Conservation (phyloP, 208 protist species). For the Trypanosoma congolense region DNA sequence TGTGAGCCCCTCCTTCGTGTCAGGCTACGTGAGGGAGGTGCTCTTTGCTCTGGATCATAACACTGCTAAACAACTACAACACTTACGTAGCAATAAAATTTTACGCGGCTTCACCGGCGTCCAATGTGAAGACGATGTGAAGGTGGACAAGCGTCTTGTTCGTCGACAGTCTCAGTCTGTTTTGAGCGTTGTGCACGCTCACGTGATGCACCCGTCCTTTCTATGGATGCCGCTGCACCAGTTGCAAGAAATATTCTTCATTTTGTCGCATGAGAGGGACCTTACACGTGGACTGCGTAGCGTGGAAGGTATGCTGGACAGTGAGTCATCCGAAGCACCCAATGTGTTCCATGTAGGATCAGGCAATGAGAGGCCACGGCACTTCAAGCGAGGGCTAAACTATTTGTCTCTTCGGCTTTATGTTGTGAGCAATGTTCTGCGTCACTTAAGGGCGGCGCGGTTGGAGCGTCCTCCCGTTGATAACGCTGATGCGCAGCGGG, state of each 20-base stretch:
- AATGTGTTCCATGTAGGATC: slow-evolving; percentile 15
- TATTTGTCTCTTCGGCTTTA: slow-evolving; percentile 66
- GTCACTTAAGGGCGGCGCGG: slow-evolving; percentile 36
- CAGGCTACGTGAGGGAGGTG: slow-evolving; percentile 47
- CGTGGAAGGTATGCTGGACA: background rate
- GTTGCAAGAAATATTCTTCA: slow-evolving; percentile 65
- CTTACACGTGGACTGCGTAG: slow-evolving; percentile 17
- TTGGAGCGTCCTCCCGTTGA: background rate
- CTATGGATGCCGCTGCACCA: slow-evolving; percentile 80
- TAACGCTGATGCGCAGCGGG: background rate
- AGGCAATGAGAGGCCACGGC: slow-evolving; percentile 4
- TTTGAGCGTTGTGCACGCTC: slow-evolving; percentile 50
- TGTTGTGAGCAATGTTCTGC: slow-evolving; percentile 64
- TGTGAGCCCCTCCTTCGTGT: slow-evolving; percentile 11
- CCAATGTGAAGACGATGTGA: slow-evolving; percentile 13
- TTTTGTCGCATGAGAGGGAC: slow-evolving; percentile 35
- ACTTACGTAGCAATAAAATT: slow-evolving; percentile 34
- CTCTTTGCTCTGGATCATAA: slow-evolving; percentile 58
- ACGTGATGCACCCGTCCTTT: slow-evolving; percentile 56
- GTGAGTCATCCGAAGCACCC: background rate
- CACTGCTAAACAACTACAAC: slow-evolving; percentile 69
- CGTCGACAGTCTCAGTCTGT: slow-evolving; percentile 53
- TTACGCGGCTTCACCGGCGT: slow-evolving; percentile 52
- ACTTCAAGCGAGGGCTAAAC: slow-evolving; percentile 37
- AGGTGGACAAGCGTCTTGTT: slow-evolving; percentile 23